Evolutionary conservation across 1,139 yeast species (phyloP), one percentile per base, ranked within the genome.

Genomic region (Hansenula lynferdii): DNA sequence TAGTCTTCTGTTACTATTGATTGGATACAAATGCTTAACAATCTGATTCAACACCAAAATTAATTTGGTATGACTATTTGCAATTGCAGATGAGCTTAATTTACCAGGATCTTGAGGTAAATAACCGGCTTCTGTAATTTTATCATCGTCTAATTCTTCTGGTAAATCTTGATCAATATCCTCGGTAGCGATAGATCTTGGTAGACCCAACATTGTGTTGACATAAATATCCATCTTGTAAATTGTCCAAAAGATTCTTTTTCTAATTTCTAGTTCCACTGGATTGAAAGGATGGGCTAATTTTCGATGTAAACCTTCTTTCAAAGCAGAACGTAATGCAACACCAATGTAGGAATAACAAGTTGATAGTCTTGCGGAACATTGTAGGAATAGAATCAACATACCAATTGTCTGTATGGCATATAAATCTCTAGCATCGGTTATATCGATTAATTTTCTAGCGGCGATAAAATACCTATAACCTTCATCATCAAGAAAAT

Each of bases 341-440:
- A 86, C 83, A n/a, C 97, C 96, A 48, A 87, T 85, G 58, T 86
- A 89, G 0, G 95, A 81, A 58, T 89, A 89, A 61, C 97, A 89
- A 0, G 96, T 86, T 0, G 95, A 83, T 42, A 90, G 67, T 44
- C 96, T 70, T 1, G 96, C 96, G 3, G 95, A 84, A 57, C 96
- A 87, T 62, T 89, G 96, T 39, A 89, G 65, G 57, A 87, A 89
- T 51, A 89, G 70, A 40, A 85, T 80, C 54, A 75, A 56, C 70
- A 73, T 69, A 12, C 74, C 65, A 38, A 87, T 79, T 0, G 96
- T 82, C 60, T 89, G 96, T 44, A 80, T 75, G 21, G 84, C 80
- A 52, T 75, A 75, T 22, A 79, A 57, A 49, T 78, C 85, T 29
- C 80, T 65, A 0, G 83, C 77, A 50, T 79, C 83, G 1, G 85